phyloP scores from a whole-genome alignment of 2,329 filamentous ascomycete species.

The Dactylonectria estremocensis region DNA sequence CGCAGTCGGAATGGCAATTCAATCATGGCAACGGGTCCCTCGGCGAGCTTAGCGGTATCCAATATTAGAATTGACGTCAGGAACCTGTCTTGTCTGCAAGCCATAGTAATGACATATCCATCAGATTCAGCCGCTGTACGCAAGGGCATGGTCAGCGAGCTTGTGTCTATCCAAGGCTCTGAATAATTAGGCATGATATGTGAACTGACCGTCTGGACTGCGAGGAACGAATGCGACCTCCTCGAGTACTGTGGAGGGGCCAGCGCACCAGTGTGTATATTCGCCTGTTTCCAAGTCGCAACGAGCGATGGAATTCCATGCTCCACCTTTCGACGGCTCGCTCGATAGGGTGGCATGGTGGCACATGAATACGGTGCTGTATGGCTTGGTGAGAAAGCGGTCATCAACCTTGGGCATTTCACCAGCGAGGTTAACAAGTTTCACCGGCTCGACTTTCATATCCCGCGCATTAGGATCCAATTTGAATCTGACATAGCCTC shows the following conservation, averaged over 20 bases:
- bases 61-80: slow-evolving; percentile 1
- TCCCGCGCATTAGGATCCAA: slow-evolving; percentile 3
- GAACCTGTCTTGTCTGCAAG: not conserved
- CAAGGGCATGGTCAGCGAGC: too few species aligned
- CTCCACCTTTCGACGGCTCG: not conserved
- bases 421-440: not conserved
- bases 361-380: not conserved
- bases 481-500: slow-evolving; percentile 1
- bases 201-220: not conserved
- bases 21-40: slow-evolving; percentile 1
- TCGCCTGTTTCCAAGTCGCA: not conserved
- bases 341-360: not conserved
- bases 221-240: slow-evolving; percentile 3
- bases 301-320: not conserved
- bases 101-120: slow-evolving; percentile 4
- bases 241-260: not conserved
- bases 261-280: slow-evolving; percentile 5
- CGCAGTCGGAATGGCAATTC: slow-evolving; percentile 4
- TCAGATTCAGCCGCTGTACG: slow-evolving; percentile 5
- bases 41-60: not conserved
- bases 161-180: too few species aligned
- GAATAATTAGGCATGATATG: not conserved
- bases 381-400: not conserved
- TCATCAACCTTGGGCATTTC: slow-evolving; percentile 12
- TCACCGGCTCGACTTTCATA: not conserved